These are phyloP conservation scores for Porphyra umbilicalis DNA, from an alignment of 31 red algal species.

Conservation along the genomic window DNA sequence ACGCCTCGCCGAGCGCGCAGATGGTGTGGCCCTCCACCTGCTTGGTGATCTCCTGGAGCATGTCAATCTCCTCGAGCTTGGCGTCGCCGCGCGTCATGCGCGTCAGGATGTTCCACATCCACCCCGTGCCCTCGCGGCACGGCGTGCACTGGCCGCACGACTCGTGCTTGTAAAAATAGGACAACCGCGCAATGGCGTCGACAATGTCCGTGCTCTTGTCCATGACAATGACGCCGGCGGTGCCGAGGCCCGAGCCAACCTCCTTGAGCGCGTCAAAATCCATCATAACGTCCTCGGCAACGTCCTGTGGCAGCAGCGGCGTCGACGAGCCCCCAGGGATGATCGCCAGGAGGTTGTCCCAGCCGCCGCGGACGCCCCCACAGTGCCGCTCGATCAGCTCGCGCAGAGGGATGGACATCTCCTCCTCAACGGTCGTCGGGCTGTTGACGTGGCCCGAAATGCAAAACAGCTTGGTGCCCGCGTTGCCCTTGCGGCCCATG, in stretches of 20 bases:
- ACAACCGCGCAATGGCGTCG: constrained; percentile 76
- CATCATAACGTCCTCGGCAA: constrained; percentile 95
- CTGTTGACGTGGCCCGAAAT: constrained; percentile 96
- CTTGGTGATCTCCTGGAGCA: constrained; percentile 89
- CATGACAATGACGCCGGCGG: constrained; percentile 97
- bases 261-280: constrained; percentile 98
- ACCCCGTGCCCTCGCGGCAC: constrained; percentile 95
- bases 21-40: constrained; percentile 99
- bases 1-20: constrained; percentile 96
- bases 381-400: constrained; percentile 89
- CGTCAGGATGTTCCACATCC: constrained; percentile 85
- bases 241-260: constrained; percentile 80
- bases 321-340: constrained; percentile 97
- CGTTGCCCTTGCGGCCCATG: constrained; percentile 89
- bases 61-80: constrained; percentile 92
- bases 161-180: constrained; percentile 99
- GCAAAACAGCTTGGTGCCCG: constrained; percentile 94
- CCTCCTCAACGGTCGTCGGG: constrained; percentile 89
- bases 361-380: constrained; percentile 93
- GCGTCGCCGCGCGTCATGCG: constrained; percentile 95
- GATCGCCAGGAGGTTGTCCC: constrained; percentile 95
- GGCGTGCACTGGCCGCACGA: constrained; percentile 99
- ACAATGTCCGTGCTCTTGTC: constrained; percentile 94
- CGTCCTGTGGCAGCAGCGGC: constrained; percentile 74
- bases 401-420: constrained; percentile 93